Evolutionary conservation across 2,329 filamentous ascomycete species (phyloP), one percentile per base, ranked within the genome.

Genomic region (Apiospora sp.): DNA sequence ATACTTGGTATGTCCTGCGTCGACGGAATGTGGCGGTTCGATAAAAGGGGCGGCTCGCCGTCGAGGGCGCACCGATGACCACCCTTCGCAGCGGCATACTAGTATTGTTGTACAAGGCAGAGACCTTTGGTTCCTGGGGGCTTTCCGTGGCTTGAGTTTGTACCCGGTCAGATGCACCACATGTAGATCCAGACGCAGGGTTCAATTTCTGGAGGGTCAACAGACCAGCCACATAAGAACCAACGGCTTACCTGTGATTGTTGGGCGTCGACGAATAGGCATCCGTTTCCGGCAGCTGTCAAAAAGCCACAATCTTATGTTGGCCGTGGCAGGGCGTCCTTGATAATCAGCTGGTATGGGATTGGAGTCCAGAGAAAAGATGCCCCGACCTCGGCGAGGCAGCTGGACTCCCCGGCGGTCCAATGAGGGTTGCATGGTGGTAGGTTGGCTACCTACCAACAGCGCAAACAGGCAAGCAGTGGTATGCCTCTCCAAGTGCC

Each of bases 21-120:
- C 19, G 37, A 37, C 16, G 54, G 16, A 37, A 61, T 61, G 54
- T 61, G 54, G 34, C 58, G 22, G 34, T 13, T 64, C 19, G 58
- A 37, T 64, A n/a, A 64, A 64, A 41, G 22, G 34, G 34, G 58
- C 54, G 58, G 58, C 58, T 64, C 58, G 58, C 34, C 34, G 58
- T 41, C 22, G 24, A 37, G 58, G 58, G 19, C 34, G 34, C 30
- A 64, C 58, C 58, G 19, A 64, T 64, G 58, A 64, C 58, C 58
- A 64, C 58, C 34, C 34, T 27, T 30, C 16, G 30, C 19, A 64
- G 30, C 58, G 37, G 12, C n/a, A 30, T 19, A 14, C 8, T 12
- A 64, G 2, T 12, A 61, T 19, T 19, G n/a, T 22, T 64, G 58
- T 64, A 64, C 58, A 64, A 24, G 8, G 8, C 14, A n/a, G 54